Evolutionary conservation across 495 filamentous ascomycete species (phyloP), one percentile per base, ranked within the genome.

Genomic region (Penicillium atrosanguineum): DNA sequence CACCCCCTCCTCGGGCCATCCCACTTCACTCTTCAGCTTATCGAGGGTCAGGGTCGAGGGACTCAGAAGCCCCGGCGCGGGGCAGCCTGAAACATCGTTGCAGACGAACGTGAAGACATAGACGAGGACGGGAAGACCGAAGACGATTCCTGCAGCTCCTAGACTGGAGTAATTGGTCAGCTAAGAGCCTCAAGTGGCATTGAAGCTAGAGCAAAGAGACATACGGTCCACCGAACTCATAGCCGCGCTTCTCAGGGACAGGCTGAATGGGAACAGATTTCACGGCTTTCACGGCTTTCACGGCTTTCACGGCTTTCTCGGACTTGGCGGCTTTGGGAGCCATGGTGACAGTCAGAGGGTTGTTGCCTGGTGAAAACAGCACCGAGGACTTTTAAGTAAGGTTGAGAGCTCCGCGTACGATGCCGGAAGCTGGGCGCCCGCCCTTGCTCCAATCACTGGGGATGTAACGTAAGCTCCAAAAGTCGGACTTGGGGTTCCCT

Each of bases 1-100:
- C 25, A 88, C 55, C 9, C 87, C 88, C 52, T 83, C 69, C 46
- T 80, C 69, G 0, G 88, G 87, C 91, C 91, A 96, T 51, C 87
- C 89, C 19, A 86, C 76, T 59, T 96, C 91, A 38, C 72, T 52
- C 68, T 92, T 93, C 61, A 96, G 72, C 61, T 80, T 75, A 14
- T 86, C 81, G 46, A 91, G 73, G 34, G 81, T 81, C 31, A 96
- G 73, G 20, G 83, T 84, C 41, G 81, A 85, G 29, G 92, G 91
- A 48, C 81, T 78, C 44, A 96, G 80, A 23, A 94, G 75, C n/a
- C 87, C 92, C 8, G 92, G 90, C 7, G 89, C 84, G 12, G 94
- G 95, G 60, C 95, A 97, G 48, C 95, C 94, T 25, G 90, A 84
- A 55, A 91, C 69, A 65, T 96, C 94, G 66, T 96, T 97, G 79